Percentiles rank a stretch among this genome's conserved stretches.
Evolutionary conservation across 2,329 filamentous ascomycete species (phyloP).

Genomic region (Septoria petroselini): DNA sequence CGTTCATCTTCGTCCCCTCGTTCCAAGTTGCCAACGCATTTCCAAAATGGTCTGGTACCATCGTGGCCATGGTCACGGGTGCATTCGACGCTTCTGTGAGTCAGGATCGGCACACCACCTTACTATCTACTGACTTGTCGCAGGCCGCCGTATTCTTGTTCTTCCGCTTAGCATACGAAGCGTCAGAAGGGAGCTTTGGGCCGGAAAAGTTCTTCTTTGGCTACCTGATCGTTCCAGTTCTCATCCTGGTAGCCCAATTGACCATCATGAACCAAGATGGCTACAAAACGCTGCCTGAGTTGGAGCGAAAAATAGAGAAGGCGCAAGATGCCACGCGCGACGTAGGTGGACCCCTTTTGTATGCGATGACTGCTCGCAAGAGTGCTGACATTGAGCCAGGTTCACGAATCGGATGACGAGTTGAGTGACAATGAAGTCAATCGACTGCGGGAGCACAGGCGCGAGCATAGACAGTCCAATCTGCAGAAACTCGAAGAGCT

Average conservation of each 20-base stretch:
- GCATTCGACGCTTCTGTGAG: constrained; percentile 48
- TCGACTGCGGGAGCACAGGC: constrained; percentile 52
- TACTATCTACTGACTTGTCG: not conserved
- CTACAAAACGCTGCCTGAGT: constrained; percentile 64
- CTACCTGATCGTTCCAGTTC: constrained; percentile 47
- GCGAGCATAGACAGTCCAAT: constrained; percentile 60
- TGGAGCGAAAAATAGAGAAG: constrained; percentile 75
- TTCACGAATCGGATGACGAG: constrained; percentile 57
- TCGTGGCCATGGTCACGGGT: constrained; percentile 49
- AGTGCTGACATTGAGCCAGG: constrained; percentile 16
- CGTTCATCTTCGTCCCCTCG: constrained; percentile 51
- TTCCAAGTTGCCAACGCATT: constrained; percentile 52
- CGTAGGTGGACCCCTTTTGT: constrained; percentile 27
- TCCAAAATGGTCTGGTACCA: constrained; percentile 48
- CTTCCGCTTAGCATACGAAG: constrained; percentile 49
- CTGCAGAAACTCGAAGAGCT: constrained; percentile 72
- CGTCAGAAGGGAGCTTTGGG: constrained; percentile 41
- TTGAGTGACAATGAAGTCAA: constrained; percentile 56
- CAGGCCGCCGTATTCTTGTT: constrained; percentile 48
- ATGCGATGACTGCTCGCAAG: not conserved
- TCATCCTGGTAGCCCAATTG: constrained; percentile 44
- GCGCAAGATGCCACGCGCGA: constrained; percentile 54
- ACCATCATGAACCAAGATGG: constrained; percentile 49
- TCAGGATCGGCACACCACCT: not conserved
- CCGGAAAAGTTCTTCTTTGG: constrained; percentile 49